A percentile compares a stretch with the other conserved stretches of the same genome.
Evolutionary conservation across 306 rosid species (phyloP).

Genomic region (Carpinus viminea): DNA sequence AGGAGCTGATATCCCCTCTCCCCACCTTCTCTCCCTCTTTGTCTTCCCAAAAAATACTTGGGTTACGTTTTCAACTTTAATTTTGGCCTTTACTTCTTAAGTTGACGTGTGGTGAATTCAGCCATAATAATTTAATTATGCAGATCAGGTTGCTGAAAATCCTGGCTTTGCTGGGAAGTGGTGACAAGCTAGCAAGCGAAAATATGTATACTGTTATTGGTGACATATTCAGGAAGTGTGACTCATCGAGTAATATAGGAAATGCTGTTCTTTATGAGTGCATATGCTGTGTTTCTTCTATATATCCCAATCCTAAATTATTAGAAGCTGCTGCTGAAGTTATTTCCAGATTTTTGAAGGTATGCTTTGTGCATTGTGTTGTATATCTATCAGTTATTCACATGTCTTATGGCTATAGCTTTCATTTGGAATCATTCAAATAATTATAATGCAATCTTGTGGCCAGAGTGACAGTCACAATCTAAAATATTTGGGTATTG

Average conservation of each 20-base stretch:
- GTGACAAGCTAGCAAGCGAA: conserved; percentile 90
- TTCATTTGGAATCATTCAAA: not conserved
- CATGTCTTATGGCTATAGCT: not conserved
- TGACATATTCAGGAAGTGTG: conserved; percentile 81
- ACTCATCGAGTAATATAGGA: conserved; percentile 78
- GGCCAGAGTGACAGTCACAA: conserved; percentile 96
- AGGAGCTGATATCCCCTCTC: too few species aligned
- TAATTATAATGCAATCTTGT: conserved; percentile 13
- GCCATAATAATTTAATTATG: conserved; percentile 24
- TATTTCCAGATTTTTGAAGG: conserved; percentile 90
- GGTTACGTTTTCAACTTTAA: too few species aligned
- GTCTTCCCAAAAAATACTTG: too few species aligned
- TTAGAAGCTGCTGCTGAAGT: conserved; percentile 87
- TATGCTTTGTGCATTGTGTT: conserved; percentile 26
- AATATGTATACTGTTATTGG: conserved; percentile 80
- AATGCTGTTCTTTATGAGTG: conserved; percentile 89
- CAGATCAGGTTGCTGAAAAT: conserved; percentile 92
- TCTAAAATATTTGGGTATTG: conserved; percentile 97
- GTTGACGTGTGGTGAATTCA: not conserved
- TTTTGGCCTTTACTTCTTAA: not conserved
- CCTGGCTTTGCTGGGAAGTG: conserved; percentile 76
- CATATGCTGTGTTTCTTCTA: conserved; percentile 77
- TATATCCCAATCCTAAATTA: conserved; percentile 72
- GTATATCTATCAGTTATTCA: not conserved
- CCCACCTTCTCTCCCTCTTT: too few species aligned